Evolutionary conservation across 805 yeast genomes (phyloP).

Genomic region (Candida easanensis): DNA sequence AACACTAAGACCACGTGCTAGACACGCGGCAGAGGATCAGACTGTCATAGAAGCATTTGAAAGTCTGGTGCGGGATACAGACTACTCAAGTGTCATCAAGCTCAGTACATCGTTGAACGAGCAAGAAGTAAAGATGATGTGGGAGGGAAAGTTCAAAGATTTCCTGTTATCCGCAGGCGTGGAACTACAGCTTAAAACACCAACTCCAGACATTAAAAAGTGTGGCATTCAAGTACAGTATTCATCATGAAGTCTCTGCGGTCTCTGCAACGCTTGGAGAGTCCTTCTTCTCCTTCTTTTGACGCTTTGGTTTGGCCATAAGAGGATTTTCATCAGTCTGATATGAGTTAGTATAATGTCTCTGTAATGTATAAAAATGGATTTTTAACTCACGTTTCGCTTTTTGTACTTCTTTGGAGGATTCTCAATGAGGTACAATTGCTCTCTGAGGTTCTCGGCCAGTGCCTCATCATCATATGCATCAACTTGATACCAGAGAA

Average conservation of each 20-base stretch:
- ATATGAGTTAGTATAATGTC: slow-evolving; percentile 6
- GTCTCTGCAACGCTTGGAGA: not conserved
- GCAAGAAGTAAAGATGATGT: slow-evolving; percentile 57
- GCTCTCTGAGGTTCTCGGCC: slow-evolving; percentile 62
- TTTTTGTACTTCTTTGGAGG: slow-evolving; percentile 36
- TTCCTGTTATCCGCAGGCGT: slow-evolving; percentile 77
- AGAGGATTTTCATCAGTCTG: slow-evolving; percentile 17
- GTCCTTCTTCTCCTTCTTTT: slow-evolving; percentile 8
- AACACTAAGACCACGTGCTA: slow-evolving; percentile 31
- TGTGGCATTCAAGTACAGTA: slow-evolving; percentile 64
- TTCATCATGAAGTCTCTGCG: slow-evolving; percentile 40
- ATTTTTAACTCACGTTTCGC: slow-evolving; percentile 16
- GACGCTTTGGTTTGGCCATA: slow-evolving; percentile 13
- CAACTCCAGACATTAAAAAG: slow-evolving; percentile 45
- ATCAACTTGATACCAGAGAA: slow-evolving; percentile 83
- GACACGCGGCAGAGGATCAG: slow-evolving; percentile 33
- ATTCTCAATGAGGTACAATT: slow-evolving; percentile 52
- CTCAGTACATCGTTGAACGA: slow-evolving; percentile 67
- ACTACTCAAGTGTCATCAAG: slow-evolving; percentile 70
- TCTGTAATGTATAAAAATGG: not conserved
- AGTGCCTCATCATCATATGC: slow-evolving; percentile 65
- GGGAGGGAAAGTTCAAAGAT: slow-evolving; percentile 88
- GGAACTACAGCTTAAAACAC: slow-evolving; percentile 43
- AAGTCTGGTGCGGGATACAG: slow-evolving; percentile 46
- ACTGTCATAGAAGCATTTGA: slow-evolving; percentile 51